Conservation (phyloP, 108 stramenopile species). For the Pseudonitzschia multistriata region DNA sequence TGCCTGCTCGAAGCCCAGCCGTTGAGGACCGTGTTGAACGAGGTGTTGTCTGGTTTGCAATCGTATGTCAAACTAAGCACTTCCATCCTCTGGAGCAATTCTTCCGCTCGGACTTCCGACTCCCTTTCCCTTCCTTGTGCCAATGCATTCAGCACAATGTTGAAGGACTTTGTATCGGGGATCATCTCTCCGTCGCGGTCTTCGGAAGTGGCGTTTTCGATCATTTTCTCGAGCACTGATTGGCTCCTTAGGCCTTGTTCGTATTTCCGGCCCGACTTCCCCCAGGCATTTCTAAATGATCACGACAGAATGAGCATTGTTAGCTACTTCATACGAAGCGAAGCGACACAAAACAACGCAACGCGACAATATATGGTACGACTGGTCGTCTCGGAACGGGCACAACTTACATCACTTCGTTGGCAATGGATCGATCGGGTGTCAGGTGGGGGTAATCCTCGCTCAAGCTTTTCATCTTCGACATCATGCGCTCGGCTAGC, state of each 20-base stretch:
- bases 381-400: not conserved
- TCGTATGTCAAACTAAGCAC: conserved; percentile 23
- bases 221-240: conserved; percentile 24
- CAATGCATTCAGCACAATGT: conserved; percentile 63
- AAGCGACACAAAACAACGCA: no score
- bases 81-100: conserved; percentile 60
- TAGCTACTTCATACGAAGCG: not conserved
- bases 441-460: conserved; percentile 15
- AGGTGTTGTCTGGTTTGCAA: conserved; percentile 18
- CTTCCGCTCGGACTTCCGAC: conserved; percentile 54
- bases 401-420: conserved; percentile 31
- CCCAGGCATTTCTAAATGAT: conserved; percentile 31
- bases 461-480: conserved; percentile 44
- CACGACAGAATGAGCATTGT: not conserved
- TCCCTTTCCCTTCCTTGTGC: conserved; percentile 58
- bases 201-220: not conserved
- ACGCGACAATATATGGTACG: no score
- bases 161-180: conserved; percentile 64
- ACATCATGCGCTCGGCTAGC: conserved; percentile 47
- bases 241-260: conserved; percentile 15
- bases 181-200: conserved; percentile 16
- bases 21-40: conserved; percentile 35
- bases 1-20: conserved; percentile 28
- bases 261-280: conserved; percentile 13
- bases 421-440: conserved; percentile 26